Conservation (phyloP, 164 flowering plant species). For the Nymphaea colorata region DNA sequence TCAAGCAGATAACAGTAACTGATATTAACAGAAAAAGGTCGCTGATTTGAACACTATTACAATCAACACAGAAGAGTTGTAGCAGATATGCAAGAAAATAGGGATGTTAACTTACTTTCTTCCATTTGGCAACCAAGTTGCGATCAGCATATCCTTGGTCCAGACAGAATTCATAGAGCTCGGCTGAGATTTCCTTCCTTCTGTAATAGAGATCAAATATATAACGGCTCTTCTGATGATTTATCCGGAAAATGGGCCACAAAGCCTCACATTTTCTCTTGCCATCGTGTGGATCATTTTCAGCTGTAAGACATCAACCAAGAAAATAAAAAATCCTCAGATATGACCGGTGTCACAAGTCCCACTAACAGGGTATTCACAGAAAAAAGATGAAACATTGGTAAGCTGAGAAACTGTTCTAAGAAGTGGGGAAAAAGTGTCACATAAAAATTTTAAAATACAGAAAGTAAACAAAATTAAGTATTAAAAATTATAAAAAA, state of each 20-base stretch:
- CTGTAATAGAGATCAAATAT: slow-evolving; percentile 44
- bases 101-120: slow-evolving; percentile 27
- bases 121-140: slow-evolving; percentile 45
- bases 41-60: no score
- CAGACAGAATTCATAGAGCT: slow-evolving; percentile 46
- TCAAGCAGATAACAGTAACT: no score
- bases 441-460: no score
- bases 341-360: not conserved
- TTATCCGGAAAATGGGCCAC: slow-evolving; percentile 51
- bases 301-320: slow-evolving; percentile 19
- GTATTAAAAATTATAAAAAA: no score
- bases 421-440: no score
- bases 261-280: slow-evolving; percentile 53
- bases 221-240: slow-evolving; percentile 57
- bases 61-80: no score
- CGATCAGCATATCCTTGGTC: slow-evolving; percentile 58
- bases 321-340: not conserved
- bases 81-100: no score
- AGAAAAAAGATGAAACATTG: not conserved
- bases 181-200: slow-evolving; percentile 51
- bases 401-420: not conserved
- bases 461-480: no score
- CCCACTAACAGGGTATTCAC: not conserved
- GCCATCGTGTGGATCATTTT: slow-evolving; percentile 51
- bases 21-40: not conserved